phyloP scores from a whole-genome alignment of 169 alveolate genomes.

The Cryptosporidium tyzzeri region DNA sequence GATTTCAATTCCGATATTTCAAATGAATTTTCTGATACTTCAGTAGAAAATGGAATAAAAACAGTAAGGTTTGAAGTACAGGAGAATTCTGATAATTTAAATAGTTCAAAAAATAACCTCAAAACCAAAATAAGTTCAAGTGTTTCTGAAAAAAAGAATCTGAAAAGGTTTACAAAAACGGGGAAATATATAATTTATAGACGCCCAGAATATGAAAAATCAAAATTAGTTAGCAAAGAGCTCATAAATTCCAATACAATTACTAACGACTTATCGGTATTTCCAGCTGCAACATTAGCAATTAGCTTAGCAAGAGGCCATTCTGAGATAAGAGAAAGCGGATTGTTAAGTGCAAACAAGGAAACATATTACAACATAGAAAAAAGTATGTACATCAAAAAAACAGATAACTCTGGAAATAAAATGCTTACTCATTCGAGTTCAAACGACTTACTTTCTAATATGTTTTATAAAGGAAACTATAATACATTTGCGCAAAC shows the following conservation, averaged over 20 bases:
- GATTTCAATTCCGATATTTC: constrained; percentile 5
- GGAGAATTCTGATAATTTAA: not conserved
- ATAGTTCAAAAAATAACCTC: not conserved
- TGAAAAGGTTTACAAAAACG: constrained; percentile 63
- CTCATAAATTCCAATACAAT: not conserved
- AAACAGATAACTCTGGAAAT: not conserved
- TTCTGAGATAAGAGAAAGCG: constrained; percentile 26
- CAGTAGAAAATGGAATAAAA: not conserved
- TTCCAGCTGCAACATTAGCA: constrained; percentile 65
- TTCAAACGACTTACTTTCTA: constrained; percentile 68
- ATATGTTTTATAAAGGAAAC: constrained; percentile 5
- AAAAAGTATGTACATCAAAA: not conserved
- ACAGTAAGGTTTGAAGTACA: not conserved
- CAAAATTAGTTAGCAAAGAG: constrained; percentile 7
- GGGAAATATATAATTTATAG: constrained; percentile 62
- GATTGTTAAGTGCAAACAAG: constrained; percentile 19
- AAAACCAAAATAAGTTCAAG: not conserved
- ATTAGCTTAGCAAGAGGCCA: constrained; percentile 75
- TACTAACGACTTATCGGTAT: constrained; percentile 1
- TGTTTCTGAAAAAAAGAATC: not conserved
- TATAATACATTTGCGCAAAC: not conserved
- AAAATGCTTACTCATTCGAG: constrained; percentile 3
- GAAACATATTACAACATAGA: not conserved
- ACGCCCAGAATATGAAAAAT: constrained; percentile 59
- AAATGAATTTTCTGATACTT: too few species aligned